phyloP scores from a whole-genome alignment of 2,329 filamentous ascomycete species.

The Pseudocercospora fijiensis region DNA sequence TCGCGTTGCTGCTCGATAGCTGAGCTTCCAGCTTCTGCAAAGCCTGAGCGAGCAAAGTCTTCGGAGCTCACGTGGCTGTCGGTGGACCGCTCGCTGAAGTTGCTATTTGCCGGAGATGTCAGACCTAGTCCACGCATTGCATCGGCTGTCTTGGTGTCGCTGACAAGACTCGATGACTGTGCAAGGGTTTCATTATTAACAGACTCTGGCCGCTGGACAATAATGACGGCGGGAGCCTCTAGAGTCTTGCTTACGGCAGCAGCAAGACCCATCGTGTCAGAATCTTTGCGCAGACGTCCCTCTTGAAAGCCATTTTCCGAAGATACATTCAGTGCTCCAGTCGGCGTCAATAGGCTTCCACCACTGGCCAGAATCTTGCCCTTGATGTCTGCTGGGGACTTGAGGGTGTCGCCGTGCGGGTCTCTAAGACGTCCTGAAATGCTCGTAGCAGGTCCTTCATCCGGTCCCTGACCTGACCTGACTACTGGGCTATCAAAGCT shows the following conservation, averaged over 20 bases:
- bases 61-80: conserved; percentile 21
- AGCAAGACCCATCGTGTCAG: conserved; percentile 1
- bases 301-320: not conserved
- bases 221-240: not conserved
- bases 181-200: not conserved
- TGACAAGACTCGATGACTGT: not conserved
- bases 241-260: not conserved
- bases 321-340: not conserved
- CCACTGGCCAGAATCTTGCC: not conserved
- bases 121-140: not conserved
- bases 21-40: conserved; percentile 1
- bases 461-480: not conserved
- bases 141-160: not conserved
- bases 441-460: not conserved
- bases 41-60: conserved; percentile 16
- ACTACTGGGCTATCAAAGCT: conserved; percentile 18
- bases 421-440: not conserved
- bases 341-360: not conserved
- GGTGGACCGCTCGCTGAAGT: conserved; percentile 5
- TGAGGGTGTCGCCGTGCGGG: not conserved
- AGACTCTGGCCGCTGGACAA: conserved; percentile 3
- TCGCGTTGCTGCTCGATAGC: not conserved
- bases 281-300: not conserved
- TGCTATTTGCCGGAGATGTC: conserved; percentile 6
- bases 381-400: not conserved